phyloP scores from a whole-genome alignment of 495 filamentous ascomycete genomes.

The Emericellopsis terricola region DNA sequence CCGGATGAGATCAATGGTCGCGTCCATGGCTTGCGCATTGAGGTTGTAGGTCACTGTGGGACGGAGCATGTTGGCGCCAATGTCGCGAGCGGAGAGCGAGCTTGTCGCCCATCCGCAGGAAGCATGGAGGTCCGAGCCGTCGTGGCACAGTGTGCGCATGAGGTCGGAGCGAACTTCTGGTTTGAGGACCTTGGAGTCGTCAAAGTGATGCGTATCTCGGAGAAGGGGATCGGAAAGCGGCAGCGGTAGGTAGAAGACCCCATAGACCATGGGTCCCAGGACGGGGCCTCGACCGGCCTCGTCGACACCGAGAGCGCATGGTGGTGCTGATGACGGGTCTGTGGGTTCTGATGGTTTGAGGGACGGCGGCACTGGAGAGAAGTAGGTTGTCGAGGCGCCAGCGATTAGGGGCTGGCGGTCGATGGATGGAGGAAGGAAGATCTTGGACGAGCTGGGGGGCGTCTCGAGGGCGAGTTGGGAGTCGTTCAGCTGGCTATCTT shows the following conservation, averaged over 20 bases:
- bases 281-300: slow-evolving; percentile 93
- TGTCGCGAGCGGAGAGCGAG: slow-evolving; percentile 69
- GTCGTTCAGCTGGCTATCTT: slow-evolving; percentile 26
- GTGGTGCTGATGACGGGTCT: slow-evolving; percentile 9
- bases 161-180: slow-evolving; percentile 52
- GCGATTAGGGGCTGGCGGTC: slow-evolving; percentile 37
- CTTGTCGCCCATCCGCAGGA: slow-evolving; percentile 71
- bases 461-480: slow-evolving; percentile 34
- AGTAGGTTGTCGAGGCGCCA: slow-evolving; percentile 72
- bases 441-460: slow-evolving; percentile 28
- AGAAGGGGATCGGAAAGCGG: slow-evolving; percentile 52
- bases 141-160: slow-evolving; percentile 57
- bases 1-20: slow-evolving; percentile 69
- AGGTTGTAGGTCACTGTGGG: slow-evolving; percentile 57
- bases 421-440: slow-evolving; percentile 73
- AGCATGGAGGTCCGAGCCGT: slow-evolving; percentile 39
- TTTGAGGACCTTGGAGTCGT: slow-evolving; percentile 81
- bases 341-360: slow-evolving; percentile 23
- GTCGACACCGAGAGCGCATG: slow-evolving; percentile 60
- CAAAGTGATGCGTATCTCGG: slow-evolving; percentile 59
- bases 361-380: slow-evolving; percentile 46
- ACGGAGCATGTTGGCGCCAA: slow-evolving; percentile 61
- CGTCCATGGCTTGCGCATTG: slow-evolving; percentile 96
- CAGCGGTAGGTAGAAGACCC: slow-evolving; percentile 66
- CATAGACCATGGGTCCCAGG: slow-evolving; percentile 94